Base-by-base conservation (phyloP, 345 rosid species). In the Salix caprea region DNA sequence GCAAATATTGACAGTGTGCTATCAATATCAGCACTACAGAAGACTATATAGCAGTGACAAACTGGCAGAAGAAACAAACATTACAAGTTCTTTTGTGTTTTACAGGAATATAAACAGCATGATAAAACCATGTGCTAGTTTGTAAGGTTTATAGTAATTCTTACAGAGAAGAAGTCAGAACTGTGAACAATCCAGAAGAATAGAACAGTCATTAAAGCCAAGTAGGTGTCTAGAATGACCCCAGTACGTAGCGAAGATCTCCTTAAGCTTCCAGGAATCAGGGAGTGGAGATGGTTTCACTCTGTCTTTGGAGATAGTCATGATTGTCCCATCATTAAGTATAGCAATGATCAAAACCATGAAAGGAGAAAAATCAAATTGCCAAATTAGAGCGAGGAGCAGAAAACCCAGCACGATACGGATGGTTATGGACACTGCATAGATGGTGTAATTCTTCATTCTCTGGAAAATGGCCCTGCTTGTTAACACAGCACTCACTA, bases 281-380 rank as follows among this genome's bases (percentile, higher is more conserved):
- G 97, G 97, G 1, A 88, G 21, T 16, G 96, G 97, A 81, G 96
- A 91, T 36, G 96, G 96, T 87, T 90, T 92, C 75, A 92, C 97
- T 84, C 91, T 85, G 71, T 90, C 94, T 81, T 93, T 91, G 4
- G 94, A 87, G 68, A 91, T 91, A 48, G 96, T 91, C 97, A 91
- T 91, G 82, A 91, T 91, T 7, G 96, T 91, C 52, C 95, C 97
- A 76, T 94, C 97, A 70, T 94, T 94, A 72, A 94, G 86, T 77
- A 94, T 85, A 9, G 98, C 97, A n/a, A 94, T 85, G 73, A 94
- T 86, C 62, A 94, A 82, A 62, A 94, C 97, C 97, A 94, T 92
- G 92, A 94, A 94, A 26, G 98, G 97, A 8, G 98, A 91, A 87
- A 94, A 92, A 77, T 94, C 97, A 10, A 88, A 94, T 85, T 92